These are phyloP conservation scores for Pyrus bretschneideri DNA, from an alignment of 306 rosid species.

Conservation along the genomic window DNA sequence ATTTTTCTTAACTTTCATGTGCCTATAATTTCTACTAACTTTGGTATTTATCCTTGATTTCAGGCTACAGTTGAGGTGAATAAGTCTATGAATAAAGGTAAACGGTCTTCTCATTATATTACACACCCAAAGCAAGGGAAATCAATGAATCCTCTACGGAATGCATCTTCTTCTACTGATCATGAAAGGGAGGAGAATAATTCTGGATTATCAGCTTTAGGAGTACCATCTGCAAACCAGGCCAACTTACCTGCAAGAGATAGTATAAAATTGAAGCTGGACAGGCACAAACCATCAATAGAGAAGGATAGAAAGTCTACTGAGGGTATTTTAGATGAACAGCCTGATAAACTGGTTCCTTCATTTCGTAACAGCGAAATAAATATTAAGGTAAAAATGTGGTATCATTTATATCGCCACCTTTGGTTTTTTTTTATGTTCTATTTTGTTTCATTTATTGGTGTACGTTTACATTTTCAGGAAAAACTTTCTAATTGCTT, in stretches of 20 bases:
- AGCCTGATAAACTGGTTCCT: constrained; percentile 22
- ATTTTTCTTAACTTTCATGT: neutral
- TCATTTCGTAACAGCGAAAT: constrained; percentile 21
- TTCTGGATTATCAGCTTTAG: constrained; percentile 35
- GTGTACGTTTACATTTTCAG: constrained; percentile 32
- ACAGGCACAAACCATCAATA: constrained; percentile 36
- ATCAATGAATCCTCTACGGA: constrained; percentile 35
- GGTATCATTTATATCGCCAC: constrained; percentile 9
- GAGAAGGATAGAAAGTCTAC: constrained; percentile 29
- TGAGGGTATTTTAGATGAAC: constrained; percentile 32
- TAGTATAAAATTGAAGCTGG: constrained; percentile 54
- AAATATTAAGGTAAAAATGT: constrained; percentile 46
- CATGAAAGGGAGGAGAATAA: constrained; percentile 40
- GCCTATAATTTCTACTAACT: constrained; percentile 12
- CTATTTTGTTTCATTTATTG: neutral
- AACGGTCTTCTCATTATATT: constrained; percentile 50
- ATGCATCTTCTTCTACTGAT: constrained; percentile 34
- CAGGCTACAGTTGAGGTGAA: constrained; percentile 54
- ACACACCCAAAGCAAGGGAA: constrained; percentile 45
- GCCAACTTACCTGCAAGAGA: constrained; percentile 36
- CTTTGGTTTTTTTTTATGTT: constrained; percentile 6
- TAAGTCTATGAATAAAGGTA: constrained; percentile 53
- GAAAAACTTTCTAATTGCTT: constrained; percentile 61
- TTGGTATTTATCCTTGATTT: constrained; percentile 18
- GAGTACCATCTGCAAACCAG: constrained; percentile 40